Evolutionary conservation across 2,329 filamentous ascomycete genomes (phyloP).

Genomic region (Cercospora sp.): DNA sequence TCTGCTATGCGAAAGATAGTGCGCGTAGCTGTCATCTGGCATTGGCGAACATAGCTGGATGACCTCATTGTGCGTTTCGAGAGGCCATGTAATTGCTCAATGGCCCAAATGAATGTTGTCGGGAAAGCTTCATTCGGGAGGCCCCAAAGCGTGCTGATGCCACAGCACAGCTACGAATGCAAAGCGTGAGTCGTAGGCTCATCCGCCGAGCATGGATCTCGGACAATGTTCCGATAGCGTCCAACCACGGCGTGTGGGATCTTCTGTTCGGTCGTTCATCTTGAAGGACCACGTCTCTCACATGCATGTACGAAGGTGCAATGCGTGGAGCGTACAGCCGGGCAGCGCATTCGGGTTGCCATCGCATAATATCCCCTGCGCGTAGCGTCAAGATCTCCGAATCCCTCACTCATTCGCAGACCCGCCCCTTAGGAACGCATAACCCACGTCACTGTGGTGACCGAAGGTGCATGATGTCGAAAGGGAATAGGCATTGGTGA

Average conservation of each 20-base stretch:
- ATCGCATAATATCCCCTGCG: background rate
- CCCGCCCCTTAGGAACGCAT: background rate
- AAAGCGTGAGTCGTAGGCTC: background rate
- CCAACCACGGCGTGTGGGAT: background rate
- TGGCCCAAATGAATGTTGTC: background rate
- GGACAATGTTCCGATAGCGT: background rate
- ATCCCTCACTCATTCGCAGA: background rate
- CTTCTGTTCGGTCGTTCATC: background rate
- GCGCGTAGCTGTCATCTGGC: slow-evolving; percentile 7
- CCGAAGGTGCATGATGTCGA: background rate
- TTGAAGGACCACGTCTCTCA: background rate
- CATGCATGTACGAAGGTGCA: background rate
- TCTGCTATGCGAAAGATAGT: background rate
- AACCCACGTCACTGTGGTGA: background rate
- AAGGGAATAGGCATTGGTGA: background rate
- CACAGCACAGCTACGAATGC: background rate
- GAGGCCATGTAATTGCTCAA: background rate
- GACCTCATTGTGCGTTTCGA: slow-evolving; percentile 11
- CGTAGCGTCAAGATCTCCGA: background rate
- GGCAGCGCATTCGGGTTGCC: background rate
- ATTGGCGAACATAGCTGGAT: background rate
- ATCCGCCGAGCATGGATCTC: background rate
- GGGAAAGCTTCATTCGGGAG: background rate
- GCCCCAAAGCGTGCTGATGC: background rate
- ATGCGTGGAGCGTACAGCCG: background rate